phyloP scores from a whole-genome alignment of 2,329 filamentous ascomycete genomes.

The Microdochium paspali region DNA sequence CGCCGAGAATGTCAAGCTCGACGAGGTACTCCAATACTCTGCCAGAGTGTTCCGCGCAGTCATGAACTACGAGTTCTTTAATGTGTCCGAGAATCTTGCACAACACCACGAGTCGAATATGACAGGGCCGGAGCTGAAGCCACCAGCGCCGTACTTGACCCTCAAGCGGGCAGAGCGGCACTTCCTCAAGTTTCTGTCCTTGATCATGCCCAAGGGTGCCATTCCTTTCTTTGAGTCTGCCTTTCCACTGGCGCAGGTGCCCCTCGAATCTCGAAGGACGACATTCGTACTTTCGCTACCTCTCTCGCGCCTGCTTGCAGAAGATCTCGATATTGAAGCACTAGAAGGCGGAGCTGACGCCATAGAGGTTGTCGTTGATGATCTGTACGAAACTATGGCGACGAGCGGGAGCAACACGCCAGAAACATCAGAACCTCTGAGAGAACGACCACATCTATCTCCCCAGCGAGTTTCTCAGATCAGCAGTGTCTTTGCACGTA shows the following conservation, averaged over 20 bases:
- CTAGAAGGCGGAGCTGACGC: conserved; percentile 59
- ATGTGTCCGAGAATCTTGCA: conserved; percentile 49
- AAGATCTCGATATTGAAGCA: conserved; percentile 50
- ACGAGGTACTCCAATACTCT: conserved; percentile 47
- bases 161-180: conserved; percentile 60
- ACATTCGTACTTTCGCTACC: conserved; percentile 59
- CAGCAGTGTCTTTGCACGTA: conserved; percentile 47
- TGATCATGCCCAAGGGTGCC: conserved; percentile 43
- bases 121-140: conserved; percentile 18
- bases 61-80: conserved; percentile 70
- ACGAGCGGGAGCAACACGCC: not conserved
- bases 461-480: conserved; percentile 36
- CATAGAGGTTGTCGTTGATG: conserved; percentile 50
- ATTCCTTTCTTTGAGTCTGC: conserved; percentile 53
- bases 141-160: conserved; percentile 51
- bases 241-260: conserved; percentile 54
- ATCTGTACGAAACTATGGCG: conserved; percentile 11
- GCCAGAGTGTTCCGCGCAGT: conserved; percentile 52
- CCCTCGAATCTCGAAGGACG: conserved; percentile 49
- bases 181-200: conserved; percentile 58
- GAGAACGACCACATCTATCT: conserved; percentile 7
- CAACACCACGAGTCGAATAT: conserved; percentile 10
- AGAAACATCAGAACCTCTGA: conserved; percentile 1
- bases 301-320: conserved; percentile 43
- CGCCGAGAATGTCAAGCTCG: conserved; percentile 44